Base-by-base conservation (phyloP, 1,139 yeast species). In the Yamadazyma songkhlaensis region DNA sequence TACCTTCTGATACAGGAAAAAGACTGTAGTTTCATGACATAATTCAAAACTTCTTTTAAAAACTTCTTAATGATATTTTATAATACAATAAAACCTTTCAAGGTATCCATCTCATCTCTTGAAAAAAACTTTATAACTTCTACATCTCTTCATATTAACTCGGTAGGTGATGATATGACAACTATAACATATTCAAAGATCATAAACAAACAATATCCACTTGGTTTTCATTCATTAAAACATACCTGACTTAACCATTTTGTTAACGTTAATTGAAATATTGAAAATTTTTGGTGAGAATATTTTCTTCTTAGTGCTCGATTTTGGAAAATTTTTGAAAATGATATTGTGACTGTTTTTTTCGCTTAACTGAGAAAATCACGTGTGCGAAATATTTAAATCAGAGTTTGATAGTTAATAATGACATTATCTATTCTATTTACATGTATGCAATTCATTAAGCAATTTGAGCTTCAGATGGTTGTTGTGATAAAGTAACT, bases 191-290 rank as follows among this genome's bases (percentile, higher is more conserved):
- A 17, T 17, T 17, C 20, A 17, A 17, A 4, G 20, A 17, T 17
- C 20, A 4, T 17, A 17, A 17, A 17, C 20, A 17, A 17, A 17
- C 20, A 17, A 17, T 17, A 17, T 25, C 21, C n/a, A 14, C 11
- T 29, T 29, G 11, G 9, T 29, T 29, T 14, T 13, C 31, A 15
- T 9, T 28, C 31, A 14, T 9, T 24, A 9, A 17, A 32, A 76
- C 81, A 72, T 75, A 76, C 81, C 81, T 62, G 81, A 72, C 70
- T 72, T 75, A 71, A 78, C 80, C 81, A 77, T 76, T 67, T 57
- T 69, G 8, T 27, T 55, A 52, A 39, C 38, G 37, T 33, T 36
- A 37, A 34, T 37, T 30, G 36, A 37, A 29, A 26, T 27, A 33
- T 39, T 43, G 43, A 48, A 47, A 46, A 37, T 43, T 45, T 47